phyloP scores from a whole-genome alignment of 1,139 yeast species.

The Zygotorulaspora mrakii region DNA sequence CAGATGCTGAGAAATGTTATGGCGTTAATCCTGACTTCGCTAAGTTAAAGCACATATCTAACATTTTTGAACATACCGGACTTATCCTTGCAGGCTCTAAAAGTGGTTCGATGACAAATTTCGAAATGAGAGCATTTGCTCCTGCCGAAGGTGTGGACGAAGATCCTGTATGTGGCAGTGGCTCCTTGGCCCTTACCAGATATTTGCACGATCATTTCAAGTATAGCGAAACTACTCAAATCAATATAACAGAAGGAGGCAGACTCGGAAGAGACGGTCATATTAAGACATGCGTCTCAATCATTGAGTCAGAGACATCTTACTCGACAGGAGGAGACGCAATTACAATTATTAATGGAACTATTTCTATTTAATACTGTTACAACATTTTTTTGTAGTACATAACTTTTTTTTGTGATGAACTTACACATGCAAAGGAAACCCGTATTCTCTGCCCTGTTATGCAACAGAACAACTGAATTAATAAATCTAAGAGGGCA shows the following conservation, averaged over 20 bases:
- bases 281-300: constrained; percentile 27
- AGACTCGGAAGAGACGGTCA: constrained; percentile 39
- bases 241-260: constrained; percentile 40
- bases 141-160: constrained; percentile 40
- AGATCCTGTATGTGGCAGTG: constrained; percentile 55
- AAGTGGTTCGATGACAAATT: constrained; percentile 22
- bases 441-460: too few relatives aligned
- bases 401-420: too few relatives aligned
- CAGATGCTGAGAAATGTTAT: constrained; percentile 36
- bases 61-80: constrained; percentile 36
- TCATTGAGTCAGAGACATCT: constrained; percentile 19
- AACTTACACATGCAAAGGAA: too few relatives aligned
- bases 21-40: constrained; percentile 36
- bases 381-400: too few relatives aligned
- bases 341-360: constrained; percentile 38
- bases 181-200: constrained; percentile 40
- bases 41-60: constrained; percentile 25
- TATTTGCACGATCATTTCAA: constrained; percentile 29
- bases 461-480: too few relatives aligned
- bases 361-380: constrained; percentile 14
- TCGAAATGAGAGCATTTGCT: constrained; percentile 43
- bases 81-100: constrained; percentile 40
- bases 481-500: too few relatives aligned
- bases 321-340: constrained; percentile 39
- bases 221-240: constrained; percentile 20